Conservation (phyloP, 768 basidiomycete species). For the Clitopilus hobsonii region DNA sequence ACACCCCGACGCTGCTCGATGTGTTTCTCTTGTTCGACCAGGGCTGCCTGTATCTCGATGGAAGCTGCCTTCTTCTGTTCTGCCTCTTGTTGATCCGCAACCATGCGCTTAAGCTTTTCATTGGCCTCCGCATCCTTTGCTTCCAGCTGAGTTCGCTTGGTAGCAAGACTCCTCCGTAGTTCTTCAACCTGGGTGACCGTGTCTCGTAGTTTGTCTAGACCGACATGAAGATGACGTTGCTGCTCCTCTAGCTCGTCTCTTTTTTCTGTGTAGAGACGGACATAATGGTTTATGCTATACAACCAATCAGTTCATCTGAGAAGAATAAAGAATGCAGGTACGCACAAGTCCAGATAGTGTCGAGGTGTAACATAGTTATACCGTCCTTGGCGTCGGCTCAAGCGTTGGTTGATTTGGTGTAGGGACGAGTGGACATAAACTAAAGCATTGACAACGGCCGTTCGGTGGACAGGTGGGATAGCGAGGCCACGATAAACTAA, state of each 20-base stretch:
- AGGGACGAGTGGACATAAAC: constrained; percentile 90
- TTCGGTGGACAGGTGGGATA: constrained; percentile 86
- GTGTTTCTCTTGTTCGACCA: constrained; percentile 85
- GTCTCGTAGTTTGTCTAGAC: constrained; percentile 92
- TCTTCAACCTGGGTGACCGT: constrained; percentile 98
- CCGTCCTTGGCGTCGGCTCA: constrained; percentile 90
- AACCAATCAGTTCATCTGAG: constrained; percentile 8
- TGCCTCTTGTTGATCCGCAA: constrained; percentile 96
- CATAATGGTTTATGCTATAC: constrained; percentile 92
- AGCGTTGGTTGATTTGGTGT: constrained; percentile 82
- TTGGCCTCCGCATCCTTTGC: constrained; percentile 95
- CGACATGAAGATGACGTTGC: constrained; percentile 96
- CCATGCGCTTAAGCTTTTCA: constrained; percentile 96
- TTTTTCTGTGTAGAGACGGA: constrained; percentile 91
- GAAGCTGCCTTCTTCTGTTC: constrained; percentile 98
- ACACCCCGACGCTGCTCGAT: constrained; percentile 86
- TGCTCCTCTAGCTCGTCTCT: constrained; percentile 97
- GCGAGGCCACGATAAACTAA: constrained; percentile 80
- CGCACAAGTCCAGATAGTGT: constrained; percentile 98
- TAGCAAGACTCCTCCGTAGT: constrained; percentile 89
- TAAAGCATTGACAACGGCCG: constrained; percentile 88
- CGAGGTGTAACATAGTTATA: constrained; percentile 96
- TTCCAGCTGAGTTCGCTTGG: constrained; percentile 88
- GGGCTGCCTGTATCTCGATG: constrained; percentile 90
- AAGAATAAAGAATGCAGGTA: constrained; percentile 11